Conservation (phyloP, 768 basidiomycete species). For the Leccinum rimulosum region DNA sequence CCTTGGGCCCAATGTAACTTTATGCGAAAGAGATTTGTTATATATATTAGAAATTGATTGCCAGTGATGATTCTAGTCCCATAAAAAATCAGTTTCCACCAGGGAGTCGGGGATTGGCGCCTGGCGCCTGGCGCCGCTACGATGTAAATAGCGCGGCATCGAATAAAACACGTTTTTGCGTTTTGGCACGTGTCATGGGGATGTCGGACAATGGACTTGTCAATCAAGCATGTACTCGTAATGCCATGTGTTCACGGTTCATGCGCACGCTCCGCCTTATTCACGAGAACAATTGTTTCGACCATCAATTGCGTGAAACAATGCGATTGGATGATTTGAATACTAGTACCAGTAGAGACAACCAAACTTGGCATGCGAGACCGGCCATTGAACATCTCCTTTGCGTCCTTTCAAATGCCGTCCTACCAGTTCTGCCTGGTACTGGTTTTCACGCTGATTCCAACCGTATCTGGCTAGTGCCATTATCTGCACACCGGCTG, state of each 20-base stretch:
- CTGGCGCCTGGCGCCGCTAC: too few relatives aligned
- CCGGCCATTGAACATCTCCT: not conserved
- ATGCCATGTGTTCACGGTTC: not conserved
- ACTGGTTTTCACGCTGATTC: too few relatives aligned
- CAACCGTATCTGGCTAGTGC: too few relatives aligned
- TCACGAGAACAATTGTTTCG: not conserved
- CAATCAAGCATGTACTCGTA: not conserved
- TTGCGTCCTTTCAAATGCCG: too few relatives aligned
- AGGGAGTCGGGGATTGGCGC: too few relatives aligned
- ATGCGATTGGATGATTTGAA: constrained; percentile 14
- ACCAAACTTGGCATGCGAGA: constrained; percentile 7
- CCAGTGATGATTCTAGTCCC: too few relatives aligned
- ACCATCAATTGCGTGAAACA: not conserved
- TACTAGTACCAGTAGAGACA: not conserved
- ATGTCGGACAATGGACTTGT: not conserved
- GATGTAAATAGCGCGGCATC: constrained; percentile 57
- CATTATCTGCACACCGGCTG: too few relatives aligned
- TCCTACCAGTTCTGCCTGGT: too few relatives aligned
- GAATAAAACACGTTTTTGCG: not conserved
- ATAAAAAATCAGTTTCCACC: too few relatives aligned
- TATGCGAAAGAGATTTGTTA: too few relatives aligned
- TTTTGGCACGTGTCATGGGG: not conserved
- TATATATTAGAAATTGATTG: too few relatives aligned
- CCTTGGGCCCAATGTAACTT: too few relatives aligned
- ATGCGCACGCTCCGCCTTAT: not conserved